phyloP scores from a whole-genome alignment of 805 yeast species.

The Starmera caribaea region DNA sequence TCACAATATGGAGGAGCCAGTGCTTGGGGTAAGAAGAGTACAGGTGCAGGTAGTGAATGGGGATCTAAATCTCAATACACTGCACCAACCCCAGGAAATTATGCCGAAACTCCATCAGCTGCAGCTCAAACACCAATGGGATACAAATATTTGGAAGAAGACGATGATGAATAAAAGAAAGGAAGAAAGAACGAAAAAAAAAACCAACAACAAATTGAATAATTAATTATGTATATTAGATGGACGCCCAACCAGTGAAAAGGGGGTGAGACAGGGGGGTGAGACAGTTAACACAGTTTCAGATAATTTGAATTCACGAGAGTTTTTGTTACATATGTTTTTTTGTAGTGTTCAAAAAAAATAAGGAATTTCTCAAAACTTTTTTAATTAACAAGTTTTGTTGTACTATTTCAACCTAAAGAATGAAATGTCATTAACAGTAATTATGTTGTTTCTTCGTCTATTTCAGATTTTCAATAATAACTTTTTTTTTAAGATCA shows the following conservation, averaged over 20 bases:
- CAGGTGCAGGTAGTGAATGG: constrained; percentile 6
- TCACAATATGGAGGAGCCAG: constrained; percentile 33
- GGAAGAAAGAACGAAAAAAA: too few relatives aligned
- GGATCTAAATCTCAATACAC: constrained; percentile 1
- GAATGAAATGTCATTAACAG: constrained; percentile 13
- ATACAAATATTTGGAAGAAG: too few relatives aligned
- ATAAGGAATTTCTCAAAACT: not conserved
- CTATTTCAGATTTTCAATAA: not conserved
- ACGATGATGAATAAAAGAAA: too few relatives aligned
- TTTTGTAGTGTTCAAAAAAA: not conserved
- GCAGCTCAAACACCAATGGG: constrained; percentile 8
- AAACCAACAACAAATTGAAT: too few relatives aligned
- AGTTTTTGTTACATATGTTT: not conserved
- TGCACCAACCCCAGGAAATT: constrained; percentile 23
- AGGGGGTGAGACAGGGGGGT: too few relatives aligned
- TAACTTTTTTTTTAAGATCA: constrained; percentile 16
- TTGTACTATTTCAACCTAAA: not conserved
- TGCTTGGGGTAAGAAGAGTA: constrained; percentile 28
- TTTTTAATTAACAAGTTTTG: not conserved
- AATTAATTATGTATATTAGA: too few relatives aligned
- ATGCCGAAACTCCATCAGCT: constrained; percentile 17
- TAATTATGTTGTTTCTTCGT: constrained; percentile 1
- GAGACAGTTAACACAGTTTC: too few relatives aligned
- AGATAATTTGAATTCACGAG: too few relatives aligned
- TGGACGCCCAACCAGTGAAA: too few relatives aligned